Evolutionary conservation across 345 rosid species (phyloP).

Genomic region (Heritiera littoralis): DNA sequence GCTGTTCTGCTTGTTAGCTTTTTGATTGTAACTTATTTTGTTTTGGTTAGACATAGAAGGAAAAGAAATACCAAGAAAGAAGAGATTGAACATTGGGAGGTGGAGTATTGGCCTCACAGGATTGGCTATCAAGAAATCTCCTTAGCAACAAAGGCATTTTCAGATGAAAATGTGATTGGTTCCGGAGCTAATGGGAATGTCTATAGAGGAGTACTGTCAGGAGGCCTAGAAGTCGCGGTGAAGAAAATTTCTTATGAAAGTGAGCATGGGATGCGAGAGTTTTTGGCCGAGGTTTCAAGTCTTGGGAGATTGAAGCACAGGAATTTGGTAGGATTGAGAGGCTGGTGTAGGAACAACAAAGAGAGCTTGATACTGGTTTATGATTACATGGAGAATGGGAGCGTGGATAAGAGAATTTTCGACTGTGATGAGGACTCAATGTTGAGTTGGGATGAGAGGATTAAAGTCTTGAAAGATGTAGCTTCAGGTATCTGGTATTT

Average conservation of each 20-base stretch:
- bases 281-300: conserved; percentile 36
- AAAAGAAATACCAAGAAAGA: conserved; percentile 24
- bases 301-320: conserved; percentile 37
- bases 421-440: conserved; percentile 8
- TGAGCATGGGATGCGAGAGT: conserved; percentile 29
- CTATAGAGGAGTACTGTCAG: conserved; percentile 31
- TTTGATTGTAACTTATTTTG: conserved; percentile 16
- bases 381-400: conserved; percentile 42
- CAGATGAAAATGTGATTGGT: conserved; percentile 38
- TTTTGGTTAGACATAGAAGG: neutral
- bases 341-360: conserved; percentile 33
- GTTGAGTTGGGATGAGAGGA: conserved; percentile 35
- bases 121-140: conserved; percentile 28
- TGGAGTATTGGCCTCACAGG: conserved; percentile 43
- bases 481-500: conserved; percentile 32
- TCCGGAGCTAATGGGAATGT: conserved; percentile 40
- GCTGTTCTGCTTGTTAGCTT: conserved; percentile 8
- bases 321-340: conserved; percentile 35
- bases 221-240: conserved; percentile 27
- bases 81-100: conserved; percentile 40
- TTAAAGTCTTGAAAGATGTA: conserved; percentile 33
- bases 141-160: conserved; percentile 33
- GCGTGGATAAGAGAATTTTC: conserved; percentile 32
- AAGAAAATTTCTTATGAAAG: conserved; percentile 26
- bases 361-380: conserved; percentile 32